A percentile compares a stretch with the other conserved stretches of the same genome.
Conservation (phyloP, 129 eudicot genomes). For the Helianthus tuberosus region DNA sequence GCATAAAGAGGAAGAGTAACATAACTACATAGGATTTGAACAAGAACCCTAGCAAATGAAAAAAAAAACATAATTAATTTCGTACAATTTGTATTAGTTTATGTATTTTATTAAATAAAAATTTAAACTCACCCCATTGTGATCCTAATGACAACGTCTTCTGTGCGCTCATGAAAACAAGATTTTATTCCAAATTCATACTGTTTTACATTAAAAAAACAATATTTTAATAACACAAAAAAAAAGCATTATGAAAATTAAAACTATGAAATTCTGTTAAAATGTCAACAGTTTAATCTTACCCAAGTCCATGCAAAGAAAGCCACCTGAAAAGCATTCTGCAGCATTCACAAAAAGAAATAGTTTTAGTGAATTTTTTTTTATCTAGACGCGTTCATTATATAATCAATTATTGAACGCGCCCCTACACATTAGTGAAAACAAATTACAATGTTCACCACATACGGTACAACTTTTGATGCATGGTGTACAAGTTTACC, state of each 20-base stretch:
- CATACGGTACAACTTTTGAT: not conserved
- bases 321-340: constrained; percentile 79
- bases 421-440: not conserved
- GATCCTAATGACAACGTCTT: constrained; percentile 47
- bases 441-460: not conserved
- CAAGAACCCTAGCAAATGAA: constrained; percentile 45
- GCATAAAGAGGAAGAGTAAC: constrained; percentile 92
- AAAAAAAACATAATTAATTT: not conserved
- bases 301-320: constrained; percentile 77
- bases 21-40: constrained; percentile 69
- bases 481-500: constrained; percentile 29
- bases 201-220: constrained; percentile 34
- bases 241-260: not conserved
- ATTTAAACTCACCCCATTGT: constrained; percentile 56
- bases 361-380: not conserved
- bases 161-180: constrained; percentile 52
- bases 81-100: not conserved
- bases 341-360: constrained; percentile 21
- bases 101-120: not conserved
- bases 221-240: too few relatives aligned
- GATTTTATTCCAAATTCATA: constrained; percentile 56
- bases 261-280: not conserved
- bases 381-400: not conserved
- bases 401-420: not conserved
- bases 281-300: constrained; percentile 25